Percentiles rank a stretch among this genome's conserved stretches.
phyloP scores from a whole-genome alignment of 1,284 basidiomycete genomes.

The Mycena citricolor region DNA sequence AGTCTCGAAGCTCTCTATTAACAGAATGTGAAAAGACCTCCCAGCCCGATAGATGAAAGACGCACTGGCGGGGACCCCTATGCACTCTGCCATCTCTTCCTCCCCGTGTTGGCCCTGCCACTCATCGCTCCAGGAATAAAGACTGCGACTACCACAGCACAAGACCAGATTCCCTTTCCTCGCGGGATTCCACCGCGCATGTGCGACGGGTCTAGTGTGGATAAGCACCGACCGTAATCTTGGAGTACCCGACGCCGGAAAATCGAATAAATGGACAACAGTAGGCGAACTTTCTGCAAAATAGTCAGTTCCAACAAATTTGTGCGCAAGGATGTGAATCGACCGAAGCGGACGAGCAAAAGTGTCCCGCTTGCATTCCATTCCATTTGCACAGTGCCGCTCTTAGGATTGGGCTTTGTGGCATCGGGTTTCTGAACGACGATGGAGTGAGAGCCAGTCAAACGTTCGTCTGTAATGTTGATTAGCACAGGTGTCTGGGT shows the following conservation, averaged over 20 bases:
- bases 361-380: conserved; percentile 77
- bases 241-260: conserved; percentile 60
- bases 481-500: neutral
- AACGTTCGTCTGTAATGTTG: conserved; percentile 54
- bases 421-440: conserved; percentile 49
- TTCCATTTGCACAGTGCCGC: conserved; percentile 66
- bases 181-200: conserved; percentile 76
- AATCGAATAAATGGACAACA: conserved; percentile 60
- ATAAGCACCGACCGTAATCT: conserved; percentile 63
- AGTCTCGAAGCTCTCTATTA: conserved; percentile 61
- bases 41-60: conserved; percentile 14
- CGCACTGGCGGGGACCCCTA: conserved; percentile 77
- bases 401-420: conserved; percentile 60
- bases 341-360: conserved; percentile 71
- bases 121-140: conserved; percentile 83
- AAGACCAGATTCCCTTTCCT: conserved; percentile 65
- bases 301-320: conserved; percentile 5
- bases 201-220: conserved; percentile 58
- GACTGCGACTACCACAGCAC: conserved; percentile 65
- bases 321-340: conserved; percentile 18
- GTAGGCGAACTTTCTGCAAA: conserved; percentile 59
- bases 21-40: conserved; percentile 12
- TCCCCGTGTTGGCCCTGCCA: conserved; percentile 58
- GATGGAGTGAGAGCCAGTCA: conserved; percentile 57
- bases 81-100: conserved; percentile 79